A percentile compares a stretch with the other conserved stretches of the same genome.
Evolutionary conservation across 225 moss, liverwort and hornwort genomes (phyloP).

Genomic region (Physcomitrium patens): DNA sequence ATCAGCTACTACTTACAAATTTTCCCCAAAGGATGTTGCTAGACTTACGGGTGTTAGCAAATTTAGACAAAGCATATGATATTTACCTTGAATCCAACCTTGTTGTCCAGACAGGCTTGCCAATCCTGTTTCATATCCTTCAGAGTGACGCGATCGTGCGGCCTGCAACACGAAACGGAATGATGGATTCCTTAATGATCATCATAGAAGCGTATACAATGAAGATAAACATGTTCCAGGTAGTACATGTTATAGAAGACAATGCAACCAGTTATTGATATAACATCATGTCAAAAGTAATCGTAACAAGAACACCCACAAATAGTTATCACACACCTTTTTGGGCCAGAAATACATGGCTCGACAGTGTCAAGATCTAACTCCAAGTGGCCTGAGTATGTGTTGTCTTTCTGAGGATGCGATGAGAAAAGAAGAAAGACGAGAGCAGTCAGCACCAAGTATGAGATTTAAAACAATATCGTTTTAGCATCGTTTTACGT

Average conservation of each 20-base stretch:
- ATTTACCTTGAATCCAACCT: slow-evolving; percentile 73
- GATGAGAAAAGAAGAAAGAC: neutral
- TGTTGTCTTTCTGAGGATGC: slow-evolving; percentile 60
- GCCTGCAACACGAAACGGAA: slow-evolving; percentile 36
- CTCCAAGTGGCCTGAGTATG: slow-evolving; percentile 60
- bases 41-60: too few species aligned
- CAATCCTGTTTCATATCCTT: slow-evolving; percentile 74
- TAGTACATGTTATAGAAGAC: too few species aligned
- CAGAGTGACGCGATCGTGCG: slow-evolving; percentile 67
- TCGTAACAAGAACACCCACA: too few species aligned
- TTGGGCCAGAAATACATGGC: slow-evolving; percentile 74
- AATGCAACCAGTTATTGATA: too few species aligned
- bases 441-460: too few species aligned
- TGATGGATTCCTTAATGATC: neutral
- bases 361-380: slow-evolving; percentile 67
- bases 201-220: too few species aligned
- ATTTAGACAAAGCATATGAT: neutral
- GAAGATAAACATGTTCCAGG: too few species aligned
- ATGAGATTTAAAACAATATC: too few species aligned
- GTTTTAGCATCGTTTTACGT: too few species aligned
- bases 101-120: slow-evolving; percentile 69
- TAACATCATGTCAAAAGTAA: too few species aligned
- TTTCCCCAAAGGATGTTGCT: too few species aligned
- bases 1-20: slow-evolving; percentile 8
- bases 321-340: slow-evolving; percentile 37